phyloP scores from a whole-genome alignment of 2,329 filamentous ascomycete species.

The Claviceps sorghi region DNA sequence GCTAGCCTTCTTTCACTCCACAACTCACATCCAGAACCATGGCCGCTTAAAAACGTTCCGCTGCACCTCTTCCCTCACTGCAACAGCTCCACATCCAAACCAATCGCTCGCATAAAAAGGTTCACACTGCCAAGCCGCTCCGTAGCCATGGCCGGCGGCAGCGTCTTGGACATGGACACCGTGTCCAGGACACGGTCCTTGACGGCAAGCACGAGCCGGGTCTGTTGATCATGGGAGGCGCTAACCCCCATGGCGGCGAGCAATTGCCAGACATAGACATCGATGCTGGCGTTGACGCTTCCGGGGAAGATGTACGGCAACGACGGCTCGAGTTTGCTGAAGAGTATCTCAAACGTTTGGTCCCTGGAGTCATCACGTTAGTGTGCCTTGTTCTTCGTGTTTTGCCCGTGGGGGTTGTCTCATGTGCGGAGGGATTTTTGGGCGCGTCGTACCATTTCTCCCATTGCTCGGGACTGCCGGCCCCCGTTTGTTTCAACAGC shows the following conservation, averaged over 20 bases:
- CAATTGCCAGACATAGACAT: slow-evolving; percentile 97
- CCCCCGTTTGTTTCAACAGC: slow-evolving; percentile 70
- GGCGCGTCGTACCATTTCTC: slow-evolving; percentile 52
- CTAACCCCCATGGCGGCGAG: slow-evolving; percentile 89
- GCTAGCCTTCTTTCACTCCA: no score
- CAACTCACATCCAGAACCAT: background rate
- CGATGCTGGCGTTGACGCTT: slow-evolving; percentile 77
- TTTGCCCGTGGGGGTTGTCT: background rate
- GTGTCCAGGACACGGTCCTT: slow-evolving; percentile 98
- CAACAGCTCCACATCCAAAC: slow-evolving; percentile 79
- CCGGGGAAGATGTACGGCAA: slow-evolving; percentile 81
- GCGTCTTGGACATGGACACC: slow-evolving; percentile 71
- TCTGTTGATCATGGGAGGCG: slow-evolving; percentile 86
- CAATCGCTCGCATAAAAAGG: slow-evolving; percentile 95
- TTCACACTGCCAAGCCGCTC: slow-evolving; percentile 86
- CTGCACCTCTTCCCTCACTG: slow-evolving; percentile 15
- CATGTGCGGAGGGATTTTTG: background rate
- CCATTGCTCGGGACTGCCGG: slow-evolving; percentile 57
- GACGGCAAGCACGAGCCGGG: slow-evolving; percentile 82
- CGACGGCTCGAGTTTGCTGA: slow-evolving; percentile 72
- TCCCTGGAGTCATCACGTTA: slow-evolving; percentile 32
- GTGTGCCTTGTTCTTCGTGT: no score
- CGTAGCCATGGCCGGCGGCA: slow-evolving; percentile 73
- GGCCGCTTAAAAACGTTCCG: background rate
- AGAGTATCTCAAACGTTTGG: slow-evolving; percentile 69